Base-by-base conservation (phyloP, 805 yeast genomes). In the Wickerhamomyces bovis region DNA sequence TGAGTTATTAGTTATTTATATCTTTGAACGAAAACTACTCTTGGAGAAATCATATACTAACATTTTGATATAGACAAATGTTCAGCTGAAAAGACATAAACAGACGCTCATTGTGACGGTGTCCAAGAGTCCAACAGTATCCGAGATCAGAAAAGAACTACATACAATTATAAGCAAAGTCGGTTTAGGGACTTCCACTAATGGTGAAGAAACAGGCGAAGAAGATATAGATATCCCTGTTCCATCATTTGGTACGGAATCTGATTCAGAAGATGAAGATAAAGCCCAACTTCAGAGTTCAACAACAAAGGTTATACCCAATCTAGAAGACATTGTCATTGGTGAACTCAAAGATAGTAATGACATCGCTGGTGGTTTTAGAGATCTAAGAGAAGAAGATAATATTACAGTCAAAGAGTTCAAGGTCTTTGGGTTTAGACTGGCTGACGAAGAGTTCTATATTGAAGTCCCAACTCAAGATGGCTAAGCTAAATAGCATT, bases 131-230 rank as follows among this genome's bases (percentile, higher is more conserved):
- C 57, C 60, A 3, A 60, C 62, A 4, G 47, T 61, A 11, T 41
- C 44, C 1, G 62, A 56, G 2, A 45, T 70, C 19, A 65, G 66
- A 44, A 45, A 49, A 4, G 45, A 57, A 18, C 62, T 80, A 21
- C 60, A 62, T 2, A 54, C 57, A 6, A 69, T 72, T 22, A 68
- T 80, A 22, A 69, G 72, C 46, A 51, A 62, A 3, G 67, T 78
- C 0, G 84, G 84, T 2, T 13, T 35, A 4, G 15, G 23, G 7
- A 4, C n/a, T 35, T 15, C 19, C 18, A 12, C 12, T 33, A 53
- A 46, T n/a, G 45, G 55, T 4, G 54, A 61, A 30, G 58, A 55
- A 38, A 45, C 44, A 4, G 65, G 51, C 5, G 58, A 47, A 1
- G 57, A 53, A 3, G 62, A 62, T 43, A 66, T 62, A 5, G 71